Evolutionary conservation across 345 rosid genomes (phyloP).

Genomic region (Balakata baccata): DNA sequence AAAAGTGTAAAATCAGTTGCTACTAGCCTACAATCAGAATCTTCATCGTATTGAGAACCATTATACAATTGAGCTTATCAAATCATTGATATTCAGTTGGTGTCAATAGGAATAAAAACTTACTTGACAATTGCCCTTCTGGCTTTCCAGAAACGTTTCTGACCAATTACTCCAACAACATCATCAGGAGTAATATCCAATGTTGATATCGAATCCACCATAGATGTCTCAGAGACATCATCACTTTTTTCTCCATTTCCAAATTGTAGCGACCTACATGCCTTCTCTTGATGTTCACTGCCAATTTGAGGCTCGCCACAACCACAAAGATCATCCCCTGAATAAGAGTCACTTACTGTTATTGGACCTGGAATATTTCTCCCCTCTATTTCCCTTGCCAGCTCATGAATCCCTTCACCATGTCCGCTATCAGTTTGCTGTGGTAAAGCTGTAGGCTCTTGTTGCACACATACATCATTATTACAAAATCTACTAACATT

Average conservation of each 20-base stretch:
- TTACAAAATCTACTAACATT: slow-evolving; percentile 30
- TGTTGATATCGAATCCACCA: slow-evolving; percentile 60
- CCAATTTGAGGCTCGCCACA: slow-evolving; percentile 35
- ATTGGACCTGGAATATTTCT: slow-evolving; percentile 27
- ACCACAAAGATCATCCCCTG: slow-evolving; percentile 32
- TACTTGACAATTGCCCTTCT: slow-evolving; percentile 85
- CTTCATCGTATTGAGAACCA: neutral
- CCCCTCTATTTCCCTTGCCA: slow-evolving; percentile 28
- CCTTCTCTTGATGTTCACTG: slow-evolving; percentile 28
- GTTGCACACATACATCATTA: slow-evolving; percentile 32
- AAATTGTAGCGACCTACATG: slow-evolving; percentile 25
- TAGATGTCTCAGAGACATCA: slow-evolving; percentile 56
- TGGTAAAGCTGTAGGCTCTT: slow-evolving; percentile 27
- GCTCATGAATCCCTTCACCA: slow-evolving; percentile 22
- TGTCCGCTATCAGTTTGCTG: slow-evolving; percentile 23
- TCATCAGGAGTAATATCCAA: slow-evolving; percentile 74
- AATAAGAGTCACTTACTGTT: slow-evolving; percentile 26
- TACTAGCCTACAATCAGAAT: neutral
- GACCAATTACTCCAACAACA: slow-evolving; percentile 82
- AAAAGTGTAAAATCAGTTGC: neutral
- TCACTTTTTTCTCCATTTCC: slow-evolving; percentile 52
- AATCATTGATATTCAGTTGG: neutral
- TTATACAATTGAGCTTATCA: neutral
- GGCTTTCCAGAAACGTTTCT: slow-evolving; percentile 89
- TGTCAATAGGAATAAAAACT: slow-evolving; percentile 27